Percentiles rank a stretch among this genome's conserved stretches.
Conservation (phyloP, 2,329 filamentous ascomycete genomes). For the Aspergillus quadricinctus region DNA sequence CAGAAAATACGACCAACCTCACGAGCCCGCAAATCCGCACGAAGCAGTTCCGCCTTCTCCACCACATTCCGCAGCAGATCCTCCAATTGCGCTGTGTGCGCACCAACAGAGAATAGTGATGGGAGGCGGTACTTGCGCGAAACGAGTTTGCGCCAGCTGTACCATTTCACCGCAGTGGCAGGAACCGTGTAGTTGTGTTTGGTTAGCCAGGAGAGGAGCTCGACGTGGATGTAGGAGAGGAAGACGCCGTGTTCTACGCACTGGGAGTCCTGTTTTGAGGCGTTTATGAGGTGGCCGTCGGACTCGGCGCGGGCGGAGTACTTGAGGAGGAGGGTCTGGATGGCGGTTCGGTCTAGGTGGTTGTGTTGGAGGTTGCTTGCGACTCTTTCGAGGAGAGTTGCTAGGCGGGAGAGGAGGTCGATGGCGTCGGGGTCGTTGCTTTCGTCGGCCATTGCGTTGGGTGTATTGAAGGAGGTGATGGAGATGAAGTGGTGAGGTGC, state of each 20-base stretch:
- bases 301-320: conserved; percentile 14
- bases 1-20: not conserved
- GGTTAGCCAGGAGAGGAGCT: conserved; percentile 7
- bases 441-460: not conserved
- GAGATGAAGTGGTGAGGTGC: not conserved
- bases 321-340: conserved; percentile 11
- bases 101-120: not conserved
- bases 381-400: not conserved
- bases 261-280: conserved; percentile 2
- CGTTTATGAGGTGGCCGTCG: conserved; percentile 12
- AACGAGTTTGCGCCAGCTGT: conserved; percentile 5
- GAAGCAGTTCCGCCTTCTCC: conserved; percentile 5
- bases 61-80: conserved; percentile 2
- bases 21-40: conserved; percentile 5
- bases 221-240: conserved; percentile 11
- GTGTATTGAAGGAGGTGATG: not conserved
- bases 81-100: conserved; percentile 3
- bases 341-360: conserved; percentile 9
- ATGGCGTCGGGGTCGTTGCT: not conserved
- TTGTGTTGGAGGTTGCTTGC: conserved; percentile 8
- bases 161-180: conserved; percentile 10
- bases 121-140: conserved; percentile 4
- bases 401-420: conserved; percentile 1
- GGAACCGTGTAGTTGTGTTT: conserved; percentile 8
- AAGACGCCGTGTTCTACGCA: conserved; percentile 10